phyloP scores from a whole-genome alignment of 345 rosid genomes.

The Camelina sativa region DNA sequence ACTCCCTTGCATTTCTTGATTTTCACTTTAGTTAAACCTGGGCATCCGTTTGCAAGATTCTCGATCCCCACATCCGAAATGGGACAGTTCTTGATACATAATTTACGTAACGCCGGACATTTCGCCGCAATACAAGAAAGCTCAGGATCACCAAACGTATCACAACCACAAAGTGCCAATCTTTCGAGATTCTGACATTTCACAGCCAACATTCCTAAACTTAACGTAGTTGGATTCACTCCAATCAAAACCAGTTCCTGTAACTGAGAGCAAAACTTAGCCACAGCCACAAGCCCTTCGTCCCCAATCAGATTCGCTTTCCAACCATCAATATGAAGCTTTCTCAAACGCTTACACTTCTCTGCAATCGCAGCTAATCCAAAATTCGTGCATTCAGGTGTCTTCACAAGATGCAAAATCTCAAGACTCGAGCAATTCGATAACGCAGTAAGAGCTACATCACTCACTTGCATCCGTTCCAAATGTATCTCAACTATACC shows the following conservation, averaged over 20 bases:
- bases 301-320: constrained; percentile 75
- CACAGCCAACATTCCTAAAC: constrained; percentile 61
- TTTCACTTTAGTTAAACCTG: constrained; percentile 73
- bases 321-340: constrained; percentile 84
- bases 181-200: constrained; percentile 72
- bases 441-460: constrained; percentile 59
- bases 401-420: constrained; percentile 76
- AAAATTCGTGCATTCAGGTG: constrained; percentile 68
- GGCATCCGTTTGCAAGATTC: constrained; percentile 72
- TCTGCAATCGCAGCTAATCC: constrained; percentile 60
- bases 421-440: constrained; percentile 65
- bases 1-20: constrained; percentile 81
- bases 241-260: constrained; percentile 78
- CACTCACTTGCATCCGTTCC: constrained; percentile 73
- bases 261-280: constrained; percentile 63
- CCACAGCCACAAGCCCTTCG: constrained; percentile 64
- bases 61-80: constrained; percentile 66
- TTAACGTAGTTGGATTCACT: constrained; percentile 70
- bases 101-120: constrained; percentile 66
- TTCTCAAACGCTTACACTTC: constrained; percentile 62
- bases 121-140: constrained; percentile 73
- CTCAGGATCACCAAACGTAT: constrained; percentile 74
- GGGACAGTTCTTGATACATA: constrained; percentile 80
- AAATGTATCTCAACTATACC: constrained; percentile 71
- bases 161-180: constrained; percentile 79